Conservation (phyloP, 139 green algal species). For the Coelastrella sp. region DNA sequence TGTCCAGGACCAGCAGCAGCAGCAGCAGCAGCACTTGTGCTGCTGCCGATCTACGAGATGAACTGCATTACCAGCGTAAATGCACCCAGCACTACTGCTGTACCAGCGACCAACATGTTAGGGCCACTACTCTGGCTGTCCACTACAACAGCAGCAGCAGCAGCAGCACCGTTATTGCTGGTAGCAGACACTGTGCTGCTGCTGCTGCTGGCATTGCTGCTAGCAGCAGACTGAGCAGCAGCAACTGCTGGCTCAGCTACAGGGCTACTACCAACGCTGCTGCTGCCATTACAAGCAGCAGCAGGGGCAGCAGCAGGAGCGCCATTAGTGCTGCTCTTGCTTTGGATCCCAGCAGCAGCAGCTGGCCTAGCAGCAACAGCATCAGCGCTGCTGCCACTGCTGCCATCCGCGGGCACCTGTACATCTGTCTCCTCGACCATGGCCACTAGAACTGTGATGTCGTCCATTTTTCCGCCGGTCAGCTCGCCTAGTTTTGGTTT, state of each 20-base stretch:
- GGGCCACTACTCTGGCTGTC: background rate
- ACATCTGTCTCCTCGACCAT: conserved; percentile 60
- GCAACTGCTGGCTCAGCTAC: background rate
- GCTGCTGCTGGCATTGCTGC: background rate
- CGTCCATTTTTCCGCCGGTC: conserved; percentile 84
- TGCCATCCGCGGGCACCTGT: background rate
- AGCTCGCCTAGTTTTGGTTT: conserved; percentile 75
- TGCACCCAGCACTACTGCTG: background rate
- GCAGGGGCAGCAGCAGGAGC: background rate
- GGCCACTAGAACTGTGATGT: conserved; percentile 91
- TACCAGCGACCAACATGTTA: background rate
- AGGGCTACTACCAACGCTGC: background rate
- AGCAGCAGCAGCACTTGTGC: background rate
- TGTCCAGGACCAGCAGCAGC: background rate
- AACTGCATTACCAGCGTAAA: background rate
- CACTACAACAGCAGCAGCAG: background rate
- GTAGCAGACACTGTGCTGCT: background rate
- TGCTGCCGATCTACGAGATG: background rate
- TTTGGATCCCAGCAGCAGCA: background rate
- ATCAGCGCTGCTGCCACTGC: background rate
- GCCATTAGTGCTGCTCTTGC: background rate
- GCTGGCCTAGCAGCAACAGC: background rate
- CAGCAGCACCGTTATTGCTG: background rate
- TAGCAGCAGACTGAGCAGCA: background rate
- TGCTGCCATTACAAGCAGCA: background rate